Evolutionary conservation across 805 yeast genomes (phyloP).

Genomic region (Kuraishia ogatae): DNA sequence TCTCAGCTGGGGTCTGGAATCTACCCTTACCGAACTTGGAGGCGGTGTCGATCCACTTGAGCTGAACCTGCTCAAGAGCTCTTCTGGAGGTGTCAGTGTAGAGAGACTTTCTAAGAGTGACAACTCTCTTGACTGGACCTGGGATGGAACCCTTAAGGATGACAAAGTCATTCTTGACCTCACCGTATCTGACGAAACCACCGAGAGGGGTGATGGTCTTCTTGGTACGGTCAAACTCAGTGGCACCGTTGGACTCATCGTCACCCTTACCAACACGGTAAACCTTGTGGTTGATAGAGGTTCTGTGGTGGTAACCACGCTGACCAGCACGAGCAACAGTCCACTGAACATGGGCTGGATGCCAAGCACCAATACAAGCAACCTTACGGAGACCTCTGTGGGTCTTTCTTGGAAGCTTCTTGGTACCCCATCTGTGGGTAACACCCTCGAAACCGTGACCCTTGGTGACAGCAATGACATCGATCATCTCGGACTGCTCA

Average conservation of each 20-base stretch:
- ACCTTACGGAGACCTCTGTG: conserved; percentile 99
- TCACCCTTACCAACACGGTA: conserved; percentile 98
- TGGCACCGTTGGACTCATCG: conserved; percentile 91
- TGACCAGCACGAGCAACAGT: conserved; percentile 99
- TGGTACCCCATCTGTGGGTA: conserved; percentile 99
- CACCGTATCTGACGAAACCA: conserved; percentile 99
- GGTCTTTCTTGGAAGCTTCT: conserved; percentile 99
- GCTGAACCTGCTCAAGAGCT: conserved; percentile 92
- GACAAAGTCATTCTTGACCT: conserved; percentile 94
- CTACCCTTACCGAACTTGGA: conserved; percentile 99
- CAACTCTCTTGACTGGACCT: conserved; percentile 99
- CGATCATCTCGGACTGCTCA: conserved; percentile 98
- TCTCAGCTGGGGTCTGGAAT: conserved; percentile 99
- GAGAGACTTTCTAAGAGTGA: conserved; percentile 97
- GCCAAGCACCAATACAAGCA: conserved; percentile 99
- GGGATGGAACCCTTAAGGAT: conserved; percentile 98
- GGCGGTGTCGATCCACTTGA: conserved; percentile 99
- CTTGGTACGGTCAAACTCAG: conserved; percentile 98
- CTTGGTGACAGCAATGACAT: conserved; percentile 98
- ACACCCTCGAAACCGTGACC: conserved; percentile 99
- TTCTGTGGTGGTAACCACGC: conserved; percentile 99
- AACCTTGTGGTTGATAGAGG: conserved; percentile 99
- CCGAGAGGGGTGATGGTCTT: conserved; percentile 99
- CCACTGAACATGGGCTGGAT: conserved; percentile 99
- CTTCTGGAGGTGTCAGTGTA: conserved; percentile 97